Conservation (phyloP, 108 stramenopile genomes). For the Fistulifera solaris region DNA sequence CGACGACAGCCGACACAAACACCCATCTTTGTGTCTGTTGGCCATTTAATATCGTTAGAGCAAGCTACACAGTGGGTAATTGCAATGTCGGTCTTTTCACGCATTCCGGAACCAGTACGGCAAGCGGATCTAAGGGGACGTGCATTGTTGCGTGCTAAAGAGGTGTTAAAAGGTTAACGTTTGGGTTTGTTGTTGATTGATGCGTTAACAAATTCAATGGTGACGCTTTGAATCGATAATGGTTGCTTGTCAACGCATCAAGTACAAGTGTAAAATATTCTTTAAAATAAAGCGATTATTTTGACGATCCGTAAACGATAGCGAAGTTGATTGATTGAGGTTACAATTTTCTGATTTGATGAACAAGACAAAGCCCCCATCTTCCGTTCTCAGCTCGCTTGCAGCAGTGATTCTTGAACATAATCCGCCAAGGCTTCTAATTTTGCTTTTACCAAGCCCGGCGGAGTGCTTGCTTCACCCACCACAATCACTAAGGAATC, state of each 20-base stretch:
- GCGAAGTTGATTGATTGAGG: too few relatives aligned
- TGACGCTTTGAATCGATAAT: too few relatives aligned
- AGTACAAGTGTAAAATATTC: too few relatives aligned
- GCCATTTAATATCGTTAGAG: conserved; percentile 36
- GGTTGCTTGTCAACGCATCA: too few relatives aligned
- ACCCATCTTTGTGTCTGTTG: conserved; percentile 63
- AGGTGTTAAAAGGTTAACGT: not conserved
- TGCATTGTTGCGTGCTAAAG: conserved; percentile 27
- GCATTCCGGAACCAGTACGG: conserved; percentile 72
- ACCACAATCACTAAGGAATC: conserved; percentile 72
- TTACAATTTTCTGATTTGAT: too few relatives aligned
- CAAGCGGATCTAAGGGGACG: conserved; percentile 57
- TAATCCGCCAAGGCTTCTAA: conserved; percentile 51
- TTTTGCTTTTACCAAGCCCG: conserved; percentile 59
- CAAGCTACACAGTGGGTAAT: conserved; percentile 33
- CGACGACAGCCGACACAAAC: conserved; percentile 12
- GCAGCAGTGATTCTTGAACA: conserved; percentile 57
- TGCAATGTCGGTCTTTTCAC: conserved; percentile 16
- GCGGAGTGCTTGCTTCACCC: conserved; percentile 51
- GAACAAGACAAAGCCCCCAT: too few relatives aligned
- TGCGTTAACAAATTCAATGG: too few relatives aligned
- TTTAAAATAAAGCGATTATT: too few relatives aligned
- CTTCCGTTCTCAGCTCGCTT: too few relatives aligned
- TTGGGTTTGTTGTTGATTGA: conserved; percentile 11
- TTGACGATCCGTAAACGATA: too few relatives aligned